Conservation (phyloP, 2,329 filamentous ascomycete genomes). For the Colletotrichum kahawae region DNA sequence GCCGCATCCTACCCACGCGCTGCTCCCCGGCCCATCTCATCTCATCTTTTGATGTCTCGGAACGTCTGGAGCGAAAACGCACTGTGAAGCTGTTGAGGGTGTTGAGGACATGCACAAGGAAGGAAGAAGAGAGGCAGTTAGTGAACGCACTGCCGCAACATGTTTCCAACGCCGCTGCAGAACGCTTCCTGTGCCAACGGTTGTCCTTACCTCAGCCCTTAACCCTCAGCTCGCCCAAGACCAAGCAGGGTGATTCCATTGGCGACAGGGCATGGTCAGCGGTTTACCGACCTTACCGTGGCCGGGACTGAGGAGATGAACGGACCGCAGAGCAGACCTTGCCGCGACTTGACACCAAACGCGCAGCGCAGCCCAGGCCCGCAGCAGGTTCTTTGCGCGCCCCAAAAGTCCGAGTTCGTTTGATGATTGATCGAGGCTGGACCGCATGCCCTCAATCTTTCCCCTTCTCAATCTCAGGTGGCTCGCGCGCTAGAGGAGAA, state of each 20-base stretch:
- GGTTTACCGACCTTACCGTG: background rate
- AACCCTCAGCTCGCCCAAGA: background rate
- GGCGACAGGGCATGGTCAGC: background rate
- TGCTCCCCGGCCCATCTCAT: background rate
- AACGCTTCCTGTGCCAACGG: background rate
- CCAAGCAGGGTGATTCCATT: background rate
- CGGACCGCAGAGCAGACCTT: background rate
- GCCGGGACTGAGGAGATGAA: background rate
- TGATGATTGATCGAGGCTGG: slow-evolving; percentile 4
- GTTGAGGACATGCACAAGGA: background rate
- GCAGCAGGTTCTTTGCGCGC: background rate
- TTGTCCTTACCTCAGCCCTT: background rate
- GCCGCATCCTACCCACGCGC: background rate
- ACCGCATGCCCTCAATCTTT: background rate
- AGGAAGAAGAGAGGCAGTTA: background rate
- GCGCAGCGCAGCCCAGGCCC: background rate
- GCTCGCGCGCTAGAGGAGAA: background rate
- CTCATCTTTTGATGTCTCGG: background rate
- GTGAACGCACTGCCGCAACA: background rate
- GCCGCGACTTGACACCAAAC: slow-evolving; percentile 8
- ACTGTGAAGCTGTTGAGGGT: background rate
- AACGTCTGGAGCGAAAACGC: background rate
- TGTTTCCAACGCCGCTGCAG: background rate
- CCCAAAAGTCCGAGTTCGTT: slow-evolving; percentile 3
- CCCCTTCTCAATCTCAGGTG: background rate